Conservation (phyloP, 495 filamentous ascomycete species). For the Echria macrotheca region DNA sequence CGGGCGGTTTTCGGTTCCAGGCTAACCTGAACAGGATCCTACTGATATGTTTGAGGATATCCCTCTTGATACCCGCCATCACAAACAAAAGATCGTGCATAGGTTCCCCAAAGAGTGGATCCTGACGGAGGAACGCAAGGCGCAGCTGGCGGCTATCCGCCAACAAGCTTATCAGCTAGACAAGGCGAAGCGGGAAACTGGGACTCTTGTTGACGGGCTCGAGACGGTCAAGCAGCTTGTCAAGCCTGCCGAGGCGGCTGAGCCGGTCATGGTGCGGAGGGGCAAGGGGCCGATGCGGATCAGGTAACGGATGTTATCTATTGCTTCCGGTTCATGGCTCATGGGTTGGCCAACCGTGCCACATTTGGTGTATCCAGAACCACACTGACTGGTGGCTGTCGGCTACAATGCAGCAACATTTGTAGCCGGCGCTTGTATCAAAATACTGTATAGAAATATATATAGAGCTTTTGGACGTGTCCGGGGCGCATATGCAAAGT, state of each 20-base stretch:
- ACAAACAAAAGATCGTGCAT: conserved; percentile 61
- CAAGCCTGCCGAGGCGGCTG: background rate
- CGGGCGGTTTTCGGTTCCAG: too few species aligned
- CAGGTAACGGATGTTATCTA: too few species aligned
- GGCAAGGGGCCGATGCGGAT: too few species aligned
- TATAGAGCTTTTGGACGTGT: background rate
- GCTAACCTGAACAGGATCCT: conserved; percentile 43
- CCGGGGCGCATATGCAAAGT: background rate
- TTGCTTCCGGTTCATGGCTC: too few species aligned
- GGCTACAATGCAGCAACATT: background rate
- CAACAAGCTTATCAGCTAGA: conserved; percentile 44
- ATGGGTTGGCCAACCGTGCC: too few species aligned
- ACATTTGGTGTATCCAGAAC: background rate
- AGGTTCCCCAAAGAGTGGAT: conserved; percentile 79
- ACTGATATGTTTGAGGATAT: conserved; percentile 82
- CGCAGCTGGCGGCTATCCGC: conserved; percentile 56
- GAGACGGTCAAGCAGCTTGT: conserved; percentile 38
- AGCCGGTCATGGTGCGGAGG: background rate
- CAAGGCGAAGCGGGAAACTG: conserved; percentile 37
- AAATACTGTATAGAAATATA: background rate
- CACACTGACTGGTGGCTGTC: background rate
- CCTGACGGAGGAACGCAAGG: conserved; percentile 63
- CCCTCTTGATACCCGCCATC: conserved; percentile 84
- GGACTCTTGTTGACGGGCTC: conserved; percentile 51
- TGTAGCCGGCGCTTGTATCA: background rate